A percentile compares a stretch with the other conserved stretches of the same genome.
Conservation (phyloP, 768 basidiomycete genomes). For the Polyporus arcularius region DNA sequence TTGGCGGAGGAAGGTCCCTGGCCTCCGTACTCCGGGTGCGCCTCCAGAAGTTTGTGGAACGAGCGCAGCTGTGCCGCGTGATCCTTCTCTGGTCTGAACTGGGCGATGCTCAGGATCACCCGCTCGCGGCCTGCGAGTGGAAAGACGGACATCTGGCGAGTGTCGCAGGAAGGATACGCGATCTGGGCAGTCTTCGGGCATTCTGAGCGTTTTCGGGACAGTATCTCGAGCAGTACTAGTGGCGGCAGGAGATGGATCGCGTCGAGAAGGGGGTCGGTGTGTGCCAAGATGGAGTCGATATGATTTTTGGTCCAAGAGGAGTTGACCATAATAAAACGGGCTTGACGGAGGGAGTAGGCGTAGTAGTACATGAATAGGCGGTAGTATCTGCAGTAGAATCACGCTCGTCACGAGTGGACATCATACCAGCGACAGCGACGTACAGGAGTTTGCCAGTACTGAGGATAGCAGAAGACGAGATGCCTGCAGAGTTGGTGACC, state of each 20-base stretch:
- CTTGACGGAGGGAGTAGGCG: constrained; percentile 66
- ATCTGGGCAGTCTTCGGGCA: constrained; percentile 40
- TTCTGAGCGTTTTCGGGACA: constrained; percentile 1
- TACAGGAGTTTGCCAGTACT: constrained; percentile 68
- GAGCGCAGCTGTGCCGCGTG: constrained; percentile 79
- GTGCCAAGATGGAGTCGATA: constrained; percentile 68
- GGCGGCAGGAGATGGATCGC: constrained; percentile 45
- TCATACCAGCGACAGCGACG: constrained; percentile 19
- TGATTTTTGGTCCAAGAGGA: constrained; percentile 94
- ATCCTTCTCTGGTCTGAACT: constrained; percentile 94
- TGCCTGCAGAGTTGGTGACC: constrained; percentile 61
- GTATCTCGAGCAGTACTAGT: constrained; percentile 35
- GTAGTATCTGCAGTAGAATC: constrained; percentile 67
- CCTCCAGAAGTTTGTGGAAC: constrained; percentile 57
- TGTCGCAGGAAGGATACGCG: constrained; percentile 94
- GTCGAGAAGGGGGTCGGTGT: constrained; percentile 53
- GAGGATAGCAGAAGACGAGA: constrained; percentile 56
- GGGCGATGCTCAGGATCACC: constrained; percentile 84
- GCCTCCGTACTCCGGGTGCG: constrained; percentile 57
- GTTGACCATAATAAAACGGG: constrained; percentile 88
- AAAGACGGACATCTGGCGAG: constrained; percentile 63
- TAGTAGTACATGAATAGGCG: constrained; percentile 86
- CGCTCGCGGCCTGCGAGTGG: constrained; percentile 54
- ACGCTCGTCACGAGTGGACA: neutral
- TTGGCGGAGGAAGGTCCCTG: constrained; percentile 39